phyloP scores from a whole-genome alignment of 495 filamentous ascomycete genomes.

The Xylaria grammica region DNA sequence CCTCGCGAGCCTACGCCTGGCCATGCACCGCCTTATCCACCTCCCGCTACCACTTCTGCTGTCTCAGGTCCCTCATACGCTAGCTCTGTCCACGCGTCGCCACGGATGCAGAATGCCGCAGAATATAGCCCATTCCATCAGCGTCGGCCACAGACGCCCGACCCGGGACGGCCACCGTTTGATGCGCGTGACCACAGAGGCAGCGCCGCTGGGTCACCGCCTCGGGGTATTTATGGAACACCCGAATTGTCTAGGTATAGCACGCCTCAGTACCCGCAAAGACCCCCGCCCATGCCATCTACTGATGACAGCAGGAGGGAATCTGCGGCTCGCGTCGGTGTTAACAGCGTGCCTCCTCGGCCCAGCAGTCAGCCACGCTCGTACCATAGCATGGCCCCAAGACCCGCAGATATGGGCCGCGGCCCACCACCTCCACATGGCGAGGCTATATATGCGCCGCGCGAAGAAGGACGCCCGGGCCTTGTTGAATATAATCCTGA shows the following conservation, averaged over 20 bases:
- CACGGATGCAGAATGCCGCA: slow-evolving; percentile 50
- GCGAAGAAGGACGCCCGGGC: slow-evolving; percentile 46
- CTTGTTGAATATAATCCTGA: slow-evolving; percentile 53
- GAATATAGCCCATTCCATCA: slow-evolving; percentile 62
- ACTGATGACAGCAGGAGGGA: slow-evolving; percentile 46
- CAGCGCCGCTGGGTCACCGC: slow-evolving; percentile 53
- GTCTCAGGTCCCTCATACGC: slow-evolving; percentile 51
- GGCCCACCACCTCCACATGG: slow-evolving; percentile 39
- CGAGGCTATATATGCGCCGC: slow-evolving; percentile 47
- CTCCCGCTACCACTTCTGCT: slow-evolving; percentile 56
- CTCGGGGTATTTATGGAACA: slow-evolving; percentile 49
- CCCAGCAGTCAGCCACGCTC: slow-evolving; percentile 58
- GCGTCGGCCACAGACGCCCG: slow-evolving; percentile 76
- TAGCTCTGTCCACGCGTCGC: slow-evolving; percentile 57
- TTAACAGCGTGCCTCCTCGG: slow-evolving; percentile 48
- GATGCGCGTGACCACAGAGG: slow-evolving; percentile 53
- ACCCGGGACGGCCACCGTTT: slow-evolving; percentile 58
- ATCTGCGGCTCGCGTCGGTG: slow-evolving; percentile 42
- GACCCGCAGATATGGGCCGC: slow-evolving; percentile 45
- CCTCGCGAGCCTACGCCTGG: slow-evolving; percentile 56
- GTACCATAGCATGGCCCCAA: slow-evolving; percentile 49
- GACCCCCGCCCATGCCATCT: slow-evolving; percentile 45
- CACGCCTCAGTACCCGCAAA: slow-evolving; percentile 56
- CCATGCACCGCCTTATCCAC: slow-evolving; percentile 58
- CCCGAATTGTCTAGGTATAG: slow-evolving; percentile 61